Percentiles rank a stretch among this genome's conserved stretches.
These are phyloP conservation scores for Scleroderma bovista DNA, from an alignment of 768 basidiomycete genomes.

Conservation along the genomic window DNA sequence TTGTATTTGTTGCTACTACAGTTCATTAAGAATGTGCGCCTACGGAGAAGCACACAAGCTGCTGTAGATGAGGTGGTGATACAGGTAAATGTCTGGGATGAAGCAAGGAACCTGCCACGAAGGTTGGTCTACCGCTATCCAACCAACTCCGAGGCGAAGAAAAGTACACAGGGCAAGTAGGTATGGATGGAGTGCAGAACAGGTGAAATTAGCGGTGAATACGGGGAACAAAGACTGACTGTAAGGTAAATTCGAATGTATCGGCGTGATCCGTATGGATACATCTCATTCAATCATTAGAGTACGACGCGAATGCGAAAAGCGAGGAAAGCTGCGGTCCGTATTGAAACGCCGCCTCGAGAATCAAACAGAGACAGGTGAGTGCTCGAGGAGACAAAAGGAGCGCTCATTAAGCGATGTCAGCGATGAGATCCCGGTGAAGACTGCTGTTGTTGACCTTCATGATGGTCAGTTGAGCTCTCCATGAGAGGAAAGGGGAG, in stretches of 20 bases:
- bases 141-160: not conserved
- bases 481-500: constrained; percentile 59
- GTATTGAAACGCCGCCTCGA: not conserved
- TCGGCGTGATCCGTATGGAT: constrained; percentile 23
- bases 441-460: constrained; percentile 26
- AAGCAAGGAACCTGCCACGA: not conserved
- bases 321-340: not conserved
- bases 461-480: constrained; percentile 23
- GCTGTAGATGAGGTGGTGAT: constrained; percentile 2
- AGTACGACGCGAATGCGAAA: not conserved
- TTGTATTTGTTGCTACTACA: not conserved
- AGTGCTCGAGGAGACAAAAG: constrained; percentile 5
- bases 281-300: constrained; percentile 13
- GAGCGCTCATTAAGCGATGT: constrained; percentile 1
- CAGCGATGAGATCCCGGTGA: constrained; percentile 18
- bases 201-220: not conserved
- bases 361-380: constrained; percentile 1
- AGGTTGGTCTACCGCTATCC: not conserved
- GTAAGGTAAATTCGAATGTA: not conserved
- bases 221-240: not conserved
- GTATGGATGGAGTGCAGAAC: not conserved
- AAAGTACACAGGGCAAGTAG: not conserved
- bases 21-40: not conserved
- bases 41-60: not conserved
- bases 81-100: constrained; percentile 1